A percentile compares a stretch with the other conserved stretches of the same genome.
Conservation (phyloP, 768 basidiomycete species). For the Lyophyllum atratum region DNA sequence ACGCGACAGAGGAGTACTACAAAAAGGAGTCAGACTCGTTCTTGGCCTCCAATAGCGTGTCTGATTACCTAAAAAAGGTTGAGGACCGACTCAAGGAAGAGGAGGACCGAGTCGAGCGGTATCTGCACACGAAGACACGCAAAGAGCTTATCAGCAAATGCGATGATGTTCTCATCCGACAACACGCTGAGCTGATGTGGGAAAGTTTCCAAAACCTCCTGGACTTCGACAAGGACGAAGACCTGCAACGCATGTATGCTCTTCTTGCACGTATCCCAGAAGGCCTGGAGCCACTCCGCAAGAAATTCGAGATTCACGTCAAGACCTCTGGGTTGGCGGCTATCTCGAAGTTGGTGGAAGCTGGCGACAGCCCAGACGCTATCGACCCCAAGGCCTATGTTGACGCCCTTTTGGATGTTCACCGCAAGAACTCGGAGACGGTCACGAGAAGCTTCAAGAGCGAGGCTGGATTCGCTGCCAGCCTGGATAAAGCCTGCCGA, state of each 20-base stretch:
- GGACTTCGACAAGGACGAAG: slow-evolving; percentile 95
- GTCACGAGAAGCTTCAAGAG: slow-evolving; percentile 92
- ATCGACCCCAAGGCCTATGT: slow-evolving; percentile 96
- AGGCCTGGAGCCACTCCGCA: slow-evolving; percentile 90
- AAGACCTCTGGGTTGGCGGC: slow-evolving; percentile 87
- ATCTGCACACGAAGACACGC: slow-evolving; percentile 88
- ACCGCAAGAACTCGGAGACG: slow-evolving; percentile 92
- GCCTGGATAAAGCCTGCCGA: slow-evolving; percentile 94
- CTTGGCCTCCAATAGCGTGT: slow-evolving; percentile 88
- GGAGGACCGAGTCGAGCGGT: slow-evolving; percentile 94
- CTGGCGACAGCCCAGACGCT: slow-evolving; percentile 61
- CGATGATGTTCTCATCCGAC: slow-evolving; percentile 91
- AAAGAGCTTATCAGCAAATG: slow-evolving; percentile 86
- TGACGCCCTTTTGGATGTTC: slow-evolving; percentile 89
- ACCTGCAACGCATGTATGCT: slow-evolving; percentile 96
- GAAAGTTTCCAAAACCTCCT: slow-evolving; percentile 93
- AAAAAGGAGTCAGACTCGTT: slow-evolving; percentile 91
- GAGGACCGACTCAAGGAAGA: slow-evolving; percentile 94
- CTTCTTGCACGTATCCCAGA: slow-evolving; percentile 91
- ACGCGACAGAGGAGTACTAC: slow-evolving; percentile 91
- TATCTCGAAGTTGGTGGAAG: slow-evolving; percentile 76
- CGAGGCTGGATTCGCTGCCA: slow-evolving; percentile 94
- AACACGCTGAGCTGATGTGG: slow-evolving; percentile 89
- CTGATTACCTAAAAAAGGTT: slow-evolving; percentile 96
- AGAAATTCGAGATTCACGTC: slow-evolving; percentile 95